A percentile compares a stretch with the other conserved stretches of the same genome.
These are phyloP conservation scores for Sugiyamaella neomexicana DNA, from an alignment of 1,139 yeast species.

Conservation along the genomic window DNA sequence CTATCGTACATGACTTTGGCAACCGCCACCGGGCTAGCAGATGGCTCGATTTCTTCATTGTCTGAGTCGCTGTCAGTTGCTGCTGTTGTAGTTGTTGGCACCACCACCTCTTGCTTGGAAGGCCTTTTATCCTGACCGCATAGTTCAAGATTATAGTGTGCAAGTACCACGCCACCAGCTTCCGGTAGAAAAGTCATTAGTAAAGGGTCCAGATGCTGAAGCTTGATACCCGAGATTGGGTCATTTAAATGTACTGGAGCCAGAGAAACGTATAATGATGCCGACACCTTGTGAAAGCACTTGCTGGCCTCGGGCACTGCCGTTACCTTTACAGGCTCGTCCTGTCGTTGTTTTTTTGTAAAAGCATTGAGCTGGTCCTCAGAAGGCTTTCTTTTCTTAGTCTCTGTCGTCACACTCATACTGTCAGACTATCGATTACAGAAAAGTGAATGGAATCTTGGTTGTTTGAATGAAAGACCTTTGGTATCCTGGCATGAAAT, in stretches of 20 bases:
- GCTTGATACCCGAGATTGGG: slow-evolving; percentile 75
- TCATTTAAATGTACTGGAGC: slow-evolving; percentile 74
- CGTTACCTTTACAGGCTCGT: not conserved
- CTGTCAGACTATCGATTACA: not conserved
- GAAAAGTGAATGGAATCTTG: not conserved
- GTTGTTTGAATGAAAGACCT: not conserved
- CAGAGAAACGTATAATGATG: slow-evolving; percentile 73
- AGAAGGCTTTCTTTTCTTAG: slow-evolving; percentile 15
- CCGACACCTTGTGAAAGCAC: slow-evolving; percentile 66
- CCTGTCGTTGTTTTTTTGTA: slow-evolving; percentile 13
- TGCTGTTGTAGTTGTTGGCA: not conserved
- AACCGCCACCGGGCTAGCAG: slow-evolving; percentile 41
- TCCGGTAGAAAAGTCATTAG: slow-evolving; percentile 76
- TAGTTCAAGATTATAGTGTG: slow-evolving; percentile 64
- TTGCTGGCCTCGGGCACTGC: slow-evolving; percentile 29
- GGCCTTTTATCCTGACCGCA: slow-evolving; percentile 41
- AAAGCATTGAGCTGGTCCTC: slow-evolving; percentile 4
- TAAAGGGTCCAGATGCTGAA: slow-evolving; percentile 87
- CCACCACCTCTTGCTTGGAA: not conserved
- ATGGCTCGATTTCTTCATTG: slow-evolving; percentile 21
- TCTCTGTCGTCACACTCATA: slow-evolving; percentile 1
- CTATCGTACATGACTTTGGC: slow-evolving; percentile 76
- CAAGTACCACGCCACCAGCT: slow-evolving; percentile 79
- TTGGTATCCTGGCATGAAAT: not conserved
- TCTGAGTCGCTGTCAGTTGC: not conserved